Evolutionary conservation across 2,329 filamentous ascomycete genomes (phyloP).

Genomic region (Sporothrix protearum): DNA sequence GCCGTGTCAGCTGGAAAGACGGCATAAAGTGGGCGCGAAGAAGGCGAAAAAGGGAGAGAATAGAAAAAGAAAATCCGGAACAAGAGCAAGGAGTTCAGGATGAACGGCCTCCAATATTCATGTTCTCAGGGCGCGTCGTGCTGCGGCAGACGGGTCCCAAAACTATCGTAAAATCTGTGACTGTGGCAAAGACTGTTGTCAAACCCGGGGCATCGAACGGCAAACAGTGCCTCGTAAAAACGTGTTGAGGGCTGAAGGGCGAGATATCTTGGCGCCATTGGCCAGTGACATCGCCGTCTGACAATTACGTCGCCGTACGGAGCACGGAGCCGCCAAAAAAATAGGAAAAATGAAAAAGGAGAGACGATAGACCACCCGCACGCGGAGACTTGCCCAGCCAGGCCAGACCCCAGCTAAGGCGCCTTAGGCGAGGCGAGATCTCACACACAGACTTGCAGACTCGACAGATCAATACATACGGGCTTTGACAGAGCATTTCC

Average conservation of each 20-base stretch:
- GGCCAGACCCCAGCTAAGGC: conserved; percentile 2
- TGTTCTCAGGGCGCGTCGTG: background rate
- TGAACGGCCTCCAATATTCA: background rate
- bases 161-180: background rate
- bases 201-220: background rate
- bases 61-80: background rate
- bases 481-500: too few species aligned
- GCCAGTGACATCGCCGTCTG: background rate
- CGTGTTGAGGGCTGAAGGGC: background rate
- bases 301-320: background rate
- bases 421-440: background rate
- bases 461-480: background rate
- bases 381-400: conserved; percentile 2
- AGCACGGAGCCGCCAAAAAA: background rate
- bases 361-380: background rate
- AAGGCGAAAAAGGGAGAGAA: background rate
- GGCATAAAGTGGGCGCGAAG: background rate
- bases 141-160: background rate
- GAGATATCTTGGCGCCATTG: background rate
- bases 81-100: background rate
- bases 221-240: background rate
- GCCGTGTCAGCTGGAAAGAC: background rate
- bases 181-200: background rate
- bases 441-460: background rate
- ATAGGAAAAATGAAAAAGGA: background rate